A percentile compares a stretch with the other conserved stretches of the same genome.
Conservation (phyloP, 1,284 basidiomycete genomes). For the Xerocomus nothofagi region DNA sequence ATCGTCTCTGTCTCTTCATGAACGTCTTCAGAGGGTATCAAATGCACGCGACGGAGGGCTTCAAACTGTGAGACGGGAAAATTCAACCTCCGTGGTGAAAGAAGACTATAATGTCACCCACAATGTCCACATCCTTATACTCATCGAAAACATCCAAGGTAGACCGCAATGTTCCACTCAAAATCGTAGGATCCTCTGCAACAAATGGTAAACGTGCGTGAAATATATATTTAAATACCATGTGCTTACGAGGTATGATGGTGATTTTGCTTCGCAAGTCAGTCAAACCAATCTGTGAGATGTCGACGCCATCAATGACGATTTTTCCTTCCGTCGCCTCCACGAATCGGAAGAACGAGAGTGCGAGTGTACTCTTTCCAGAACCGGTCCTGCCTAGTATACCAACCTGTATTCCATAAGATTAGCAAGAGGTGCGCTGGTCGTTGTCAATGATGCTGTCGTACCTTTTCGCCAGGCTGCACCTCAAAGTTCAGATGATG, state of each 20-base stretch:
- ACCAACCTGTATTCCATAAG: constrained; percentile 56
- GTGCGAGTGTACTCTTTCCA: constrained; percentile 87
- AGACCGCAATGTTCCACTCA: constrained; percentile 84
- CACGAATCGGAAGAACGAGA: constrained; percentile 95
- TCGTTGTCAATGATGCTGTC: background rate
- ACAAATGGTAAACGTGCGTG: constrained; percentile 1
- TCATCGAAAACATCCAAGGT: constrained; percentile 91
- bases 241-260: constrained; percentile 83
- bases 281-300: constrained; percentile 81
- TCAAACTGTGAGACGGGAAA: constrained; percentile 62
- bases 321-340: constrained; percentile 85
- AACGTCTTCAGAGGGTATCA: constrained; percentile 65
- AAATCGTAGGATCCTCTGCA: constrained; percentile 87
- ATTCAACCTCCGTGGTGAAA: constrained; percentile 3
- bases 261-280: constrained; percentile 84
- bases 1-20: constrained; percentile 48
- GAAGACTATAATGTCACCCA: constrained; percentile 37
- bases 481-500: constrained; percentile 82
- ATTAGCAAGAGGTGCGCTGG: constrained; percentile 3
- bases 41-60: constrained; percentile 83
- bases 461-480: constrained; percentile 70
- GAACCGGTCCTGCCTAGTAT: constrained; percentile 89
- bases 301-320: constrained; percentile 85
- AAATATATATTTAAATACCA: background rate
- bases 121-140: constrained; percentile 85